Evolutionary conservation across 2,329 filamentous ascomycete genomes (phyloP).

Genomic region (Periconia digitata): DNA sequence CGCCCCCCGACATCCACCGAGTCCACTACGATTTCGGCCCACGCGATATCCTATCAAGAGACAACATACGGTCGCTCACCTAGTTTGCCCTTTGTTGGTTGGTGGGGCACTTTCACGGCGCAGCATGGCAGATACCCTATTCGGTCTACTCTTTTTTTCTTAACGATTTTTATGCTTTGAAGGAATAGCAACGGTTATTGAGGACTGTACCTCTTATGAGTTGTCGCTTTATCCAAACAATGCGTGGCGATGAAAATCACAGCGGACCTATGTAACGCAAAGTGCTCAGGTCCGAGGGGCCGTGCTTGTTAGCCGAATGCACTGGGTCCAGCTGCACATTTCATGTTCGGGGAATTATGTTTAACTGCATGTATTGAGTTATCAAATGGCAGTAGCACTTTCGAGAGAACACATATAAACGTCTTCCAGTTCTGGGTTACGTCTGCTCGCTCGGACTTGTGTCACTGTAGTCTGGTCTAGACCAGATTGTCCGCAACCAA

Average conservation of each 20-base stretch:
- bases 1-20: background rate
- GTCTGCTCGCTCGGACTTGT: background rate
- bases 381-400: background rate
- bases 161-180: slow-evolving; percentile 20
- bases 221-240: slow-evolving; percentile 5
- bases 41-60: background rate
- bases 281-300: slow-evolving; percentile 7
- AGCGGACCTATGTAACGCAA: slow-evolving; percentile 8
- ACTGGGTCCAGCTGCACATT: slow-evolving; percentile 5
- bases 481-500: background rate
- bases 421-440: background rate
- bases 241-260: slow-evolving; percentile 8
- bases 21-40: background rate
- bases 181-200: slow-evolving; percentile 6
- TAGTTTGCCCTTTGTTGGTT: slow-evolving; percentile 2
- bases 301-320: slow-evolving; percentile 10
- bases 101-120: slow-evolving; percentile 19
- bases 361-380: background rate
- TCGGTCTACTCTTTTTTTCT: slow-evolving; percentile 22
- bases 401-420: background rate
- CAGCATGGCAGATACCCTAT: slow-evolving; percentile 21
- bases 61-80: background rate
- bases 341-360: background rate
- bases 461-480: background rate
- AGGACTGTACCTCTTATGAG: slow-evolving; percentile 7